Percentiles rank a stretch among this genome's conserved stretches.
These are phyloP conservation scores for Nemophila menziesii DNA, from an alignment of 257 asterid genomes.

Conservation along the genomic window DNA sequence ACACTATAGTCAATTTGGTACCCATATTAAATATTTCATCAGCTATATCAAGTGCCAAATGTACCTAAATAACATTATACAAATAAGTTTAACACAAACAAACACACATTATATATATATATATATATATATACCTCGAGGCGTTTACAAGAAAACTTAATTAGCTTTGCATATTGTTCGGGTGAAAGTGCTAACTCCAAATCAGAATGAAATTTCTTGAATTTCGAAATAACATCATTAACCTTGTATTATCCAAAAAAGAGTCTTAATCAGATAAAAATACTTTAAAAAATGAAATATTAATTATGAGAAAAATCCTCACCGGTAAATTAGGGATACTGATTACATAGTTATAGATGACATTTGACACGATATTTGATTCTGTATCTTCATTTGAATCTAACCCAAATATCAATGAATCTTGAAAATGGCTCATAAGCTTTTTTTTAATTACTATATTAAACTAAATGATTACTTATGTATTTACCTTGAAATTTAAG, in stretches of 20 bases:
- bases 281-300: no score
- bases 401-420: constrained; percentile 10
- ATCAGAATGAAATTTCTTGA: constrained; percentile 37
- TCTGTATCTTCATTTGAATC: no score
- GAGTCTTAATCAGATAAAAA: constrained; percentile 7
- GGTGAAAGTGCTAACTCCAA: constrained; percentile 56
- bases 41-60: constrained; percentile 53
- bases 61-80: no score
- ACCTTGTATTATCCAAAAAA: constrained; percentile 38
- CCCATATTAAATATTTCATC: constrained; percentile 51
- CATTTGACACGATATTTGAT: constrained; percentile 44
- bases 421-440: no score
- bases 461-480: no score
- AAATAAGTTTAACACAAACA: no score
- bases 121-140: constrained; percentile 39
- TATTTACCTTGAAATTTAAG: constrained; percentile 55
- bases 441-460: no score
- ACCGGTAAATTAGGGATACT: constrained; percentile 60
- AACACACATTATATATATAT: no score
- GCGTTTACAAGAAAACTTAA: constrained; percentile 37
- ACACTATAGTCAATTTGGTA: constrained; percentile 29
- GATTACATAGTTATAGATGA: constrained; percentile 42
- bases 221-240: constrained; percentile 45
- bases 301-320: constrained; percentile 63
- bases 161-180: constrained; percentile 47